A percentile compares a stretch with the other conserved stretches of the same genome.
These are phyloP conservation scores for Saccharomyces hybrid DNA, from an alignment of 1,139 yeast genomes.

Conservation along the genomic window DNA sequence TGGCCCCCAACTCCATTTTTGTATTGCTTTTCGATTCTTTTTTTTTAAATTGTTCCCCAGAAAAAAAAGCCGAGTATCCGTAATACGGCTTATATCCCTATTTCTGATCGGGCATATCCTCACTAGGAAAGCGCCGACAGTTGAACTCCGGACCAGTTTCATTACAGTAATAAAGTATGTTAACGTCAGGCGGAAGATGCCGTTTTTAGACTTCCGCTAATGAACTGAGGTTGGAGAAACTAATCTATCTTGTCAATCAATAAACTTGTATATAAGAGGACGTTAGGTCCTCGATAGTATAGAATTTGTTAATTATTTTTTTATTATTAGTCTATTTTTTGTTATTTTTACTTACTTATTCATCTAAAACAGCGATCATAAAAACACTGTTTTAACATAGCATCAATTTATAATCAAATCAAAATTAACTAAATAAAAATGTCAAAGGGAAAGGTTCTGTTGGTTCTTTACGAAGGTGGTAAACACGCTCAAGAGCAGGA, in stretches of 20 bases:
- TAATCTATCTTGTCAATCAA: not conserved
- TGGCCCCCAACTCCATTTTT: no score
- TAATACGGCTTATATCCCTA: not conserved
- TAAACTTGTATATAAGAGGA: not conserved
- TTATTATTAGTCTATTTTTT: not conserved
- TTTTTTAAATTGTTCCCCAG: no score
- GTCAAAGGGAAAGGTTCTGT: slow-evolving; percentile 37
- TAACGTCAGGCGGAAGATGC: not conserved
- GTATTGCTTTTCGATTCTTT: no score
- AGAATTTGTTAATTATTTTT: not conserved
- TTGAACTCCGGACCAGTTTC: not conserved
- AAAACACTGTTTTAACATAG: not conserved
- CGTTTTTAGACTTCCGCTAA: not conserved
- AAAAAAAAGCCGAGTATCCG: no score
- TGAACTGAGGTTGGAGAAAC: not conserved
- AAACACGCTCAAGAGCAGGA: slow-evolving; percentile 55
- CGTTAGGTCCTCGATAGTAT: not conserved
- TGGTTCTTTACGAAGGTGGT: slow-evolving; percentile 50
- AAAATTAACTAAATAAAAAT: not conserved
- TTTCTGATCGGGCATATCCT: not conserved
- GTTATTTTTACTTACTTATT: not conserved
- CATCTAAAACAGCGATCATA: not conserved
- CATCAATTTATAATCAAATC: not conserved
- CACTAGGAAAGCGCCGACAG: not conserved
- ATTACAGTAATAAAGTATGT: not conserved